Base-by-base conservation (phyloP, 2,329 filamentous ascomycete species). In the Penicillium aurantiogriseum region DNA sequence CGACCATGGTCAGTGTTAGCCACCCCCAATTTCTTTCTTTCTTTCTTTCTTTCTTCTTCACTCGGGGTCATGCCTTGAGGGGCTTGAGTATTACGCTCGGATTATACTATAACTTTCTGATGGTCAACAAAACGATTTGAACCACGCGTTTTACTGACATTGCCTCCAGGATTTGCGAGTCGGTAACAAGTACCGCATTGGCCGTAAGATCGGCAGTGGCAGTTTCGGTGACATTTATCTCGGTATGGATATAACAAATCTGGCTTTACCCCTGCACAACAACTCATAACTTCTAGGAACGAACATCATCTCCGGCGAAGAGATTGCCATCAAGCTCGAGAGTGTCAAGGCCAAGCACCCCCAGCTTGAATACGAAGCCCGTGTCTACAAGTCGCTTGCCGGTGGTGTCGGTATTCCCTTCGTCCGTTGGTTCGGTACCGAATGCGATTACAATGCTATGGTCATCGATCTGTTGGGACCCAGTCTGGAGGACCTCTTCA, bases 371-470 rank as follows among this genome's bases (percentile, higher is more conserved):
- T 97, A 97, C 83, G 94, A 99, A 80, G 94, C 94, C 57, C 91
- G 93, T 69, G 93, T 97, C 64, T 81, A 88, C 83, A 88, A 88
- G 74, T 88, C 85, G 25, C 90, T 99, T 51, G 94, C 94, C 56
- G 94, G 94, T 66, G 94, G 94, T 76, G 94, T 97, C 69, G 94
- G 94, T 60, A 99, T 99, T 66, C 94, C 94, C 47, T 97, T 97
- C 73, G 94, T 99, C 74, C 92, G 93, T 79, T 99, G 94, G 94
- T 99, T 97, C 78, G 94, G 94, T 68, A 97, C 93, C 60, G 94
- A 99, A 80, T 97, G 93, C 79, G 94, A 97, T 81, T 97, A 99
- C 87, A 97, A 99, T 80, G 94, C 94, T 76, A 97, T 99, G 94
- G 94, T 99, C 51, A 87, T 97, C 65, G 94, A 99, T 73, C 88